Evolutionary conservation across 148 eudicot genomes (phyloP).

Genomic region (Hydrangea macrophylla): DNA sequence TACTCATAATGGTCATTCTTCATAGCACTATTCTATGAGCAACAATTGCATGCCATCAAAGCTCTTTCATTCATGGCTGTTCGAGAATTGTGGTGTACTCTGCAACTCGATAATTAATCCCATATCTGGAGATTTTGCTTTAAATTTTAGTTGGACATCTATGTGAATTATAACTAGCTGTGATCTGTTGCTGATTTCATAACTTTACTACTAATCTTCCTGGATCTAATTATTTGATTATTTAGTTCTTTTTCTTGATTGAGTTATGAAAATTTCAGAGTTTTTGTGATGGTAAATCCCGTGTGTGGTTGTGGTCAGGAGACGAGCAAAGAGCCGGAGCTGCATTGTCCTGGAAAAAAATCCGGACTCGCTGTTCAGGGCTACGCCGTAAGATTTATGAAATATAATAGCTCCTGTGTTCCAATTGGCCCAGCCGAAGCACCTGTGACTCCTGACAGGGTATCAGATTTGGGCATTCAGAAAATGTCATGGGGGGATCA

Average conservation of each 20-base stretch:
- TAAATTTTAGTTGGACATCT: not conserved
- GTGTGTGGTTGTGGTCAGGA: conserved; percentile 31
- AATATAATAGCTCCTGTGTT: conserved; percentile 36
- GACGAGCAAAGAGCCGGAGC: conserved; percentile 34
- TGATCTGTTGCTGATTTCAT: conserved; percentile 1
- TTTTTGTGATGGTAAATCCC: conserved; percentile 4
- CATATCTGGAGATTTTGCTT: not conserved
- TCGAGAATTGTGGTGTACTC: not conserved
- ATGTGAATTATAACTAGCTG: not conserved
- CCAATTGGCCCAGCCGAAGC: conserved; percentile 34
- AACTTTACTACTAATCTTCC: conserved; percentile 4
- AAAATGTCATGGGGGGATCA: conserved; percentile 58
- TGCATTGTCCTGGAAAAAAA: conserved; percentile 31
- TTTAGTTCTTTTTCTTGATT: not conserved
- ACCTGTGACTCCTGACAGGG: conserved; percentile 41
- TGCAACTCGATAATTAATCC: not conserved
- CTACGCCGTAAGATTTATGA: conserved; percentile 73
- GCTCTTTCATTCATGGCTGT: not conserved
- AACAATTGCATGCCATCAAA: not conserved
- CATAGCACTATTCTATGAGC: not conserved
- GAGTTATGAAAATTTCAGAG: conserved; percentile 3
- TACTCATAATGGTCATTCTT: not conserved
- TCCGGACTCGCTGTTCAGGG: conserved; percentile 40
- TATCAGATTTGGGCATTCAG: conserved; percentile 31
- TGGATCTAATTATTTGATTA: not conserved